A percentile compares a stretch with the other conserved stretches of the same genome.
Evolutionary conservation across 1,139 yeast species (phyloP).

Genomic region (Geotrichum macrosporum): DNA sequence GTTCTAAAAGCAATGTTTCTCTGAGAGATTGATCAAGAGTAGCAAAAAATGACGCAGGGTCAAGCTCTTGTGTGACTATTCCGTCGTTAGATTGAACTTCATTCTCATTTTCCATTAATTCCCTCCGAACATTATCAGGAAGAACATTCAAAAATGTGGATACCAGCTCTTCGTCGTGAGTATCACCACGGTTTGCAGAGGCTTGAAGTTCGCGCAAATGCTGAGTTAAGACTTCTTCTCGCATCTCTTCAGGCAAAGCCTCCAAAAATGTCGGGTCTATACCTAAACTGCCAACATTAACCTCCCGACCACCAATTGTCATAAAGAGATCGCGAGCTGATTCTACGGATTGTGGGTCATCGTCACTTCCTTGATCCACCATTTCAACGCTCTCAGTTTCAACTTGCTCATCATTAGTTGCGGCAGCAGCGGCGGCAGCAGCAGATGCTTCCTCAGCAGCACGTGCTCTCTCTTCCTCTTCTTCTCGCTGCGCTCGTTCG

Average conservation of each 20-base stretch:
- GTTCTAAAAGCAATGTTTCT: slow-evolving; percentile 37
- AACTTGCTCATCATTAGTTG: slow-evolving; percentile 21
- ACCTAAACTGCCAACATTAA: slow-evolving; percentile 84
- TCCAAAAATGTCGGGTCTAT: slow-evolving; percentile 88
- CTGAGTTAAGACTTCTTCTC: slow-evolving; percentile 87
- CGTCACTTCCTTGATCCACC: slow-evolving; percentile 22
- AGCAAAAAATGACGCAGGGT: slow-evolving; percentile 36
- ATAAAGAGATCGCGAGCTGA: slow-evolving; percentile 52
- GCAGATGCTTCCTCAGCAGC: slow-evolving; percentile 23
- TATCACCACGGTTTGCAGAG: slow-evolving; percentile 40
- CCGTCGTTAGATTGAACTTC: slow-evolving; percentile 37
- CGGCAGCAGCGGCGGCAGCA: slow-evolving; percentile 26
- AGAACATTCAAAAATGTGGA: slow-evolving; percentile 79
- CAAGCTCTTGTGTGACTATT: slow-evolving; percentile 30
- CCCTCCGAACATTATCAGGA: slow-evolving; percentile 70
- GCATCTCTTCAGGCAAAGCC: slow-evolving; percentile 88
- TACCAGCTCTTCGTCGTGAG: slow-evolving; percentile 58
- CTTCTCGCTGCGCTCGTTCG: no score
- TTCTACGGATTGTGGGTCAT: slow-evolving; percentile 11
- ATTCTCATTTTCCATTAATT: slow-evolving; percentile 63
- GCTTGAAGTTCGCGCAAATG: slow-evolving; percentile 60
- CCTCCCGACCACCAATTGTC: slow-evolving; percentile 69
- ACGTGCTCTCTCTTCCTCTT: slow-evolving; percentile 9
- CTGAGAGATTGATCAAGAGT: slow-evolving; percentile 38
- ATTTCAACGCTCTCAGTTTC: slow-evolving; percentile 22